Conservation (phyloP, 2,329 filamentous ascomycete genomes). For the Sporothrix luriei region DNA sequence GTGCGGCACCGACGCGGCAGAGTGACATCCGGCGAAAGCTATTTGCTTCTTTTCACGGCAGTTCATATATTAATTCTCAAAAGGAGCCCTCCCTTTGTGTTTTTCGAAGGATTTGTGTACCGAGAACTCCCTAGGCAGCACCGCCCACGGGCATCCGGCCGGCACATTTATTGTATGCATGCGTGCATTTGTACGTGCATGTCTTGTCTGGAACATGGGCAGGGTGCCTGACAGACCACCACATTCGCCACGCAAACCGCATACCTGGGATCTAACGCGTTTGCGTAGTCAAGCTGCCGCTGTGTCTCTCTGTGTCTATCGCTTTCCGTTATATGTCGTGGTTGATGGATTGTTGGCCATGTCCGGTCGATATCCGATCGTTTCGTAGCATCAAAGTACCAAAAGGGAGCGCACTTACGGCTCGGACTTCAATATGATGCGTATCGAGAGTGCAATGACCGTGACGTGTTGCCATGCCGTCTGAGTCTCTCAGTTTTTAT, state of each 20-base stretch:
- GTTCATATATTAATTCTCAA: background rate
- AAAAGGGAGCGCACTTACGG: background rate
- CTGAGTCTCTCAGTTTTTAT: background rate
- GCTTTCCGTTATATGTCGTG: background rate
- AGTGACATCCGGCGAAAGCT: background rate
- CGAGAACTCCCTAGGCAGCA: conserved; percentile 2
- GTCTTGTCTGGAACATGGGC: background rate
- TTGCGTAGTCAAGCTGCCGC: background rate
- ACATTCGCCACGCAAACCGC: conserved; percentile 4
- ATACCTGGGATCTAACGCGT: background rate
- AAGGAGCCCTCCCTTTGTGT: background rate
- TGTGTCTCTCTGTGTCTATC: background rate
- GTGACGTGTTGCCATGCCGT: background rate
- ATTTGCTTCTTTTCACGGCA: background rate
- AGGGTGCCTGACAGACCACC: background rate
- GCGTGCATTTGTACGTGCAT: background rate
- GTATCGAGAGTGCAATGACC: background rate
- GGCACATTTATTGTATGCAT: no score
- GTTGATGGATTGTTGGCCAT: background rate
- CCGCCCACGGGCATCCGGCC: background rate
- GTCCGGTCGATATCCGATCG: background rate
- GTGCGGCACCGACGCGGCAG: conserved; percentile 7
- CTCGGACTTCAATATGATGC: background rate
- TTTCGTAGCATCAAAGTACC: background rate
- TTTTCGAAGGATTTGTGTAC: conserved; percentile 17